Evolutionary conservation across 495 filamentous ascomycete genomes (phyloP).

Genomic region (Podospora conica): DNA sequence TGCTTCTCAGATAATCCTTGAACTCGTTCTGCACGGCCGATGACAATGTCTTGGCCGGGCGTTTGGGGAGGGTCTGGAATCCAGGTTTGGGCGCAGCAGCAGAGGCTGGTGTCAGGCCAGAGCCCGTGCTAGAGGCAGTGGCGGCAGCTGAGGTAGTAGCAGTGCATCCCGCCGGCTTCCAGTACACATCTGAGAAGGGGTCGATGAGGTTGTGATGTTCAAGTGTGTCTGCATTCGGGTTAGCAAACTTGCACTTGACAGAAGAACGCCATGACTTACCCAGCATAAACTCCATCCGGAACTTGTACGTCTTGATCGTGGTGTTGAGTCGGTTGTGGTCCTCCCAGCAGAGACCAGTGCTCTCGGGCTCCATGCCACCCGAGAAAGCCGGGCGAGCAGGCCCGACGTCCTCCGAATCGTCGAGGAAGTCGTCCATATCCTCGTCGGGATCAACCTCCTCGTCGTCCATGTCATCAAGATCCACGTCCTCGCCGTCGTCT

Average conservation of each 20-base stretch:
- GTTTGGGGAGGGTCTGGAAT: background rate
- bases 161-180: constrained; percentile 42
- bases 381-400: constrained; percentile 38
- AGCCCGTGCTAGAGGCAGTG: background rate
- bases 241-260: background rate
- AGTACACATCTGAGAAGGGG: constrained; percentile 78
- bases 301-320: constrained; percentile 43
- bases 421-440: constrained; percentile 69
- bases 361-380: constrained; percentile 68
- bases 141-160: background rate
- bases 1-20: background rate
- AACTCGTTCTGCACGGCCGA: background rate
- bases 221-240: constrained; percentile 22
- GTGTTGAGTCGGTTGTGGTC: constrained; percentile 40
- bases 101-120: background rate
- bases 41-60: background rate
- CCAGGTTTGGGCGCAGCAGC: background rate
- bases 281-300: constrained; percentile 66
- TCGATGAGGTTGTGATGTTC: constrained; percentile 58
- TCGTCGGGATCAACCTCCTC: constrained; percentile 64
- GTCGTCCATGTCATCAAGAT: constrained; percentile 58
- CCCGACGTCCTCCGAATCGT: constrained; percentile 57
- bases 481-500: constrained; percentile 52
- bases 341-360: constrained; percentile 78
- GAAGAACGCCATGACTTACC: constrained; percentile 44